Base-by-base conservation (phyloP, 352 stramenopile species). In the Globisporangium splendens region DNA sequence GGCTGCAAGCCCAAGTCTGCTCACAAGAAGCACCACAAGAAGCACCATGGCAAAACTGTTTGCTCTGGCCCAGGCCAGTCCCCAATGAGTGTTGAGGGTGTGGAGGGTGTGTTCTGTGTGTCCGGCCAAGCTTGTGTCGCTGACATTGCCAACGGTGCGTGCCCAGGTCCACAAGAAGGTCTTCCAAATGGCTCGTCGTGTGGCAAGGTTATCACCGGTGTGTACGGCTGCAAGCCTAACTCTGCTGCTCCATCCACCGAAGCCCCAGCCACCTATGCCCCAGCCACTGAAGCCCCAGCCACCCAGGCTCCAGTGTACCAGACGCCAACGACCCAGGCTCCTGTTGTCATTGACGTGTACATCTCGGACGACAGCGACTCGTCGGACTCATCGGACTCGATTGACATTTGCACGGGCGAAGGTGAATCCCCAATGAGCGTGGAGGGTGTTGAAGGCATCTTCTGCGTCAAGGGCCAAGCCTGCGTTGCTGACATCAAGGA, bases 91-190 rank as follows among this genome's bases (percentile, higher is more conserved):
- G 68, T 80, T 3, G 68, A 80, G 43, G 71, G 75, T 10, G 51
- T 79, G 11, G 49, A 79, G 28, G 65, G 63, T 10, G 57, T 72
- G n/a, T 85, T 69, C 62, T 85, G 75, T 24, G 75, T 75, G n/a
- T 31, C 59, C 1, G 64, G 68, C 15, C 68, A 66, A 2, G 53
- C 66, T 8, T 83, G 70, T 17, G 72, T 72, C 20, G 53, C 56
- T n/a, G 28, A 75, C 12, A 51, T 70, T 39, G 58, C 57, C 17
- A 68, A 39, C 1, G 75, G 75, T 22, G 69, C 69, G 22, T 86
- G 70, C 12, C 75, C 73, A 3, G 57, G 24, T 28, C 61, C 69
- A 3, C 75, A 86, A 61, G 20, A 47, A 6, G 68, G 68, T 15
- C 64, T 86, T 35, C 49, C 49, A 31, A 73, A 68, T 42, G 75